Conservation (phyloP, 2,329 filamentous ascomycete genomes). For the Aspergillus cejpii region DNA sequence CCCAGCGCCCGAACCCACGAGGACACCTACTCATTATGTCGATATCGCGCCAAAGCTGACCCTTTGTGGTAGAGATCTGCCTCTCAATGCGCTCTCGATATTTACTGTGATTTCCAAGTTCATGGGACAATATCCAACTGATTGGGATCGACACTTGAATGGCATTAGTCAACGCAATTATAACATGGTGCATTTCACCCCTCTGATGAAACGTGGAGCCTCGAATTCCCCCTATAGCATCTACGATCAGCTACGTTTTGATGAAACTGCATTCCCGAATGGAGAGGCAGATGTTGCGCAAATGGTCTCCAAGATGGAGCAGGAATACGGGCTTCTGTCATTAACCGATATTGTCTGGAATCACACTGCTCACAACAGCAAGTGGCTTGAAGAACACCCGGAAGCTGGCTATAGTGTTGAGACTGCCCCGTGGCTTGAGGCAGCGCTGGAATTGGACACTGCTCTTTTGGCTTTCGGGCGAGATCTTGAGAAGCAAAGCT, state of each 20-base stretch:
- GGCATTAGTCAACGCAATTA: constrained; percentile 89
- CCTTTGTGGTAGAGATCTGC: constrained; percentile 66
- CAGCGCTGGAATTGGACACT: constrained; percentile 68
- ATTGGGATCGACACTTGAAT: constrained; percentile 83
- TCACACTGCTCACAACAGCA: constrained; percentile 91
- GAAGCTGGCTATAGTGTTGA: constrained; percentile 91
- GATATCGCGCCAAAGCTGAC: constrained; percentile 79
- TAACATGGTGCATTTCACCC: constrained; percentile 99
- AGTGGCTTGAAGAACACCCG: constrained; percentile 89
- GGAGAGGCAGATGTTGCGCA: constrained; percentile 75
- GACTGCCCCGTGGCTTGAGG: constrained; percentile 68
- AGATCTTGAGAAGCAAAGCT: constrained; percentile 58
- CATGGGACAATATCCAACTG: constrained; percentile 83
- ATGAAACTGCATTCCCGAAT: constrained; percentile 70
- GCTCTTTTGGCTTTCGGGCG: constrained; percentile 61
- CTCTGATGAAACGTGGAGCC: constrained; percentile 75
- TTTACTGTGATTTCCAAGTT: constrained; percentile 97
- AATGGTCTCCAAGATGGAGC: constrained; percentile 74
- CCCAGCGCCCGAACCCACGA: constrained; percentile 50
- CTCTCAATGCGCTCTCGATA: constrained; percentile 78
- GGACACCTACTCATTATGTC: constrained; percentile 79
- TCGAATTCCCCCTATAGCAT: constrained; percentile 98
- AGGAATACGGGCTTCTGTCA: constrained; percentile 74
- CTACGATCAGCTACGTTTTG: constrained; percentile 85
- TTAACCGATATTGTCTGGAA: constrained; percentile 97